Base-by-base conservation (phyloP, 1,284 basidiomycete species). In the Leccinum pachyderme region DNA sequence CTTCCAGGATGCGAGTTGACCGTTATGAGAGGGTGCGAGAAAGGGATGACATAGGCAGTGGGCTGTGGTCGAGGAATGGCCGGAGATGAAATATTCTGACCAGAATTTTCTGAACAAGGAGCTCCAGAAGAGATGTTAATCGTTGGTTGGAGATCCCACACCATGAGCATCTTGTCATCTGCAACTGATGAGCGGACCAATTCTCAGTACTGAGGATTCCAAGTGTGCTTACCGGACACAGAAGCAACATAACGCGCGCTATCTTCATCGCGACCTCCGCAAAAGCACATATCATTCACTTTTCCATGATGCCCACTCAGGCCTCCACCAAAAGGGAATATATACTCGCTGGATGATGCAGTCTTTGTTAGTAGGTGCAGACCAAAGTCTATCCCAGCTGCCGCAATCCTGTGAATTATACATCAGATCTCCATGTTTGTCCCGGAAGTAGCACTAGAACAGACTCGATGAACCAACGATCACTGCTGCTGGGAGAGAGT, bases 121-220 rank as follows among this genome's bases (percentile, higher is more conserved):
- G 58, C 56, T 22, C 56, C 63, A 12, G 76, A 73, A 28, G 73
- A 65, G 37, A 79, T 72, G 55, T 81, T 72, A 50, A 77, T 54
- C 25, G 73, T 66, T 2, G 87, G 86, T 63, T 81, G 75, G 18
- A 92, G 78, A 68, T 92, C 87, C 89, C 89, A 92, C 13, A 92
- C 82, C 81, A 91, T 86, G 47, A 91, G 77, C 77, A 86, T 86
- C 65, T 83, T 87, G 72, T 91, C 89, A 61, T 90, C 89, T 90
- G 24, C 57, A 32, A 44, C 12, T 24, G 31, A 35, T 61, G 28
- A 55, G 49, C 49, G 35, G 52, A 47, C 46, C 11, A 28, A n/a
- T 13, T 48, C 24, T 49, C 33, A 35, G 28, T 39, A 51, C 41
- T 13, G 7, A 8, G 4, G 22, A 13, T 43, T 27, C 25, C 47